Evolutionary conservation across 805 yeast species (phyloP), one percentile per base, ranked within the genome.

Genomic region (Candida loeiensis): DNA sequence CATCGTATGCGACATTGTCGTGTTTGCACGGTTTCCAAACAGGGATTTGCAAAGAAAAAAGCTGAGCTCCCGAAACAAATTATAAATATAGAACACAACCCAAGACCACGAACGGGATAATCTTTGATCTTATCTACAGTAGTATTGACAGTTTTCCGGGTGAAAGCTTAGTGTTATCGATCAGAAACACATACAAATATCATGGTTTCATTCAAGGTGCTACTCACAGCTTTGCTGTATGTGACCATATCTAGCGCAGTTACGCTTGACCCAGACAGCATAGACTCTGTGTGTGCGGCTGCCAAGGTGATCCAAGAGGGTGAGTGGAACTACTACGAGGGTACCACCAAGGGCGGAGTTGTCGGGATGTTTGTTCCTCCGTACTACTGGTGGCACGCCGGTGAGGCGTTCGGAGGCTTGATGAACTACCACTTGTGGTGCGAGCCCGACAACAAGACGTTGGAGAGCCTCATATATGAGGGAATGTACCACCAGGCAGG

Each of bases 381-480:
- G 2, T 66, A 73, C 59, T 73, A 71, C 56, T 73, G 77, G 77
- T 73, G 77, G 77, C 62, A 72, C 45, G 75, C 76, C 18, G 76
- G 76, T 17, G 74, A 69, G 51, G 74, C 73, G 4, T 73, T 72
- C 61, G 77, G 76, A 15, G 72, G 74, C 2, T 51, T 72, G 49
- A 48, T 72, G 16, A 67, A 66, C 44, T 69, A 66, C 53, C 62
- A 55, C 45, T 55, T 61, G 5, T 61, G 56, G 42, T 72, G 77
- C 50, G 64, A 63, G 14, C 40, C 49, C 12, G 53, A 53, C 22
- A 69, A 71, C 44, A 45, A 39, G 6, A 61, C 63, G 2, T 60
- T 66, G 45, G 40, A 61, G 39, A 15, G 35, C 1, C 43, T 51
- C 34, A 55, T 73, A 20, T 55, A 43, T 24, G 61, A 64, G 21